These are phyloP conservation scores for Nemania sp. DNA, from an alignment of 2,329 filamentous ascomycete genomes.

Conservation along the genomic window DNA sequence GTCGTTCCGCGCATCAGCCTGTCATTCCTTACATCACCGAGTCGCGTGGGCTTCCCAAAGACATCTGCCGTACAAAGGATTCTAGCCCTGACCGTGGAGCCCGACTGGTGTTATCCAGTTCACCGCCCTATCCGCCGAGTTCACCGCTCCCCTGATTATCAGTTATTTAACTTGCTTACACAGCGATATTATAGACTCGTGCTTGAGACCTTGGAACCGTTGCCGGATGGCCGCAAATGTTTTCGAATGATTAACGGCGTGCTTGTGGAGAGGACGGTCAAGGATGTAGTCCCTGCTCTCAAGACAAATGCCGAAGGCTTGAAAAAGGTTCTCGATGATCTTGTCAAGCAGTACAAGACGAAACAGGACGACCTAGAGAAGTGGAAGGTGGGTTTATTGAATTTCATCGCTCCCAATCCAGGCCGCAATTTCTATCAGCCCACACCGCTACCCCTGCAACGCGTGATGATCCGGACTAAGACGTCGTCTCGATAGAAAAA, in stretches of 20 bases:
- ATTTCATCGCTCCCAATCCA: constrained; percentile 8
- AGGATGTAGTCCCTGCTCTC: constrained; percentile 87
- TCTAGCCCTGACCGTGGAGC: constrained; percentile 27
- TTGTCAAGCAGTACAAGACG: constrained; percentile 93
- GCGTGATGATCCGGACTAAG: constrained; percentile 25
- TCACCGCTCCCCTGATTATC: constrained; percentile 43
- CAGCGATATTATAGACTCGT: constrained; percentile 70
- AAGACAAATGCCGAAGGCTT: constrained; percentile 93
- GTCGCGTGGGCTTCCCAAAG: neutral
- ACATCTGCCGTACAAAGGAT: constrained; percentile 19
- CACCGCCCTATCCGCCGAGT: constrained; percentile 36
- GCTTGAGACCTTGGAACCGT: constrained; percentile 83
- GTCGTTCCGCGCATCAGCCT: constrained; percentile 15
- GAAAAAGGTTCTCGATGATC: constrained; percentile 89
- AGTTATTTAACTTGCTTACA: constrained; percentile 31
- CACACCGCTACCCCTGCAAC: constrained; percentile 14
- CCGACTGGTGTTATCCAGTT: constrained; percentile 32
- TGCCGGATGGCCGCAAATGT: constrained; percentile 86
- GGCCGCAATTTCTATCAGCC: constrained; percentile 17
- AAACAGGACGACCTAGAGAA: constrained; percentile 96
- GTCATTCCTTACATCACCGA: constrained; percentile 23
- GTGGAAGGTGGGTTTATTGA: constrained; percentile 76
- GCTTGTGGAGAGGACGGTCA: constrained; percentile 88
- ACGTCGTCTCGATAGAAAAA: constrained; percentile 66
- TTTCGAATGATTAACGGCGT: constrained; percentile 99